Base-by-base conservation (phyloP, 805 yeast species). In the Candida golubevii region DNA sequence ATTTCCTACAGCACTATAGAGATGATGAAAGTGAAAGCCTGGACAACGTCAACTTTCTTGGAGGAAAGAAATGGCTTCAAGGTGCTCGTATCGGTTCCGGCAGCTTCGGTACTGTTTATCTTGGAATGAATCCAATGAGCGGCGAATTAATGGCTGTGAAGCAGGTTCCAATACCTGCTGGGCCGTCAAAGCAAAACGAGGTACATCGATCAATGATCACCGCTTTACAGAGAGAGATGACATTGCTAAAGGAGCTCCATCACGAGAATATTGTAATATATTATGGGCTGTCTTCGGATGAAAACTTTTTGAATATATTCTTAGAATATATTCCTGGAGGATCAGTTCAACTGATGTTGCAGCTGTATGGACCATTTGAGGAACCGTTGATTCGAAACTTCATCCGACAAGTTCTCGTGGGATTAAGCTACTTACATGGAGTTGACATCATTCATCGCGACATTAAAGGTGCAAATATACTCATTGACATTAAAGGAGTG, bases 81-180 rank as follows among this genome's bases (percentile, higher is more conserved):
- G 99, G 99, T 38, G 87, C 96, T 0, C 72, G 89, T 38, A 88
- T 93, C 51, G 99, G 99, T 0, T 83, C 91, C 8, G 99, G 99
- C 3, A 83, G 95, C 48, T 93, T 89, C 71, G 99, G 98, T 29
- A 82, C 88, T 1, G 99, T 93, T 1, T 90, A 85, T 50, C 68
- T 93, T 32, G 99, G 97, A 0, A 81, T 93, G 82, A 88, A 90
- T 60, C 85, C 96, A 1, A 65, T 83, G 30, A 89, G 96, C 0
- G 99, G 99, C 35, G 98, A 89, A 60, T 71, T 93, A 41, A 88
- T 91, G 96, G 99, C 98, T 1, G 97, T 93, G 14, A 93, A 93
- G 59, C 97, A 90, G 61, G 97, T 93, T 1, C 85, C 83, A 38
- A 61, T 90, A 13, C 83, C 85, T 1, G 63, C 67, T 31, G 69